phyloP scores from a whole-genome alignment of 2,329 filamentous ascomycete genomes.

The Niveomyces coronatus region DNA sequence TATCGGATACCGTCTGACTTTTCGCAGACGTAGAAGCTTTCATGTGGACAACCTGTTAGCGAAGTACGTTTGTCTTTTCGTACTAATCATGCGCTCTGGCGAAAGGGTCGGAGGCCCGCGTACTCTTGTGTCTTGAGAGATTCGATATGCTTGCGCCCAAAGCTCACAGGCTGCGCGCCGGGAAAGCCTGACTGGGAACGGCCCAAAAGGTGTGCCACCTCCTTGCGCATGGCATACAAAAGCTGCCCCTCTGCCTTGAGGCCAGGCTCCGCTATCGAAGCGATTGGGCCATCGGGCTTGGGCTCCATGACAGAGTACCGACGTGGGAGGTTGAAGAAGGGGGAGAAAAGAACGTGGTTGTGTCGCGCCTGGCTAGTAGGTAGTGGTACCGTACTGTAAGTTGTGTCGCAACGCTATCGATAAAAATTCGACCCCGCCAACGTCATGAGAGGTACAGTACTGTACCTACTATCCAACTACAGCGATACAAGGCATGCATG shows the following conservation, averaged over 20 bases:
- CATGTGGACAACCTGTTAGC: conserved; percentile 8
- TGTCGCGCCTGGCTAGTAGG: too few species aligned
- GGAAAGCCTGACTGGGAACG: conserved; percentile 64
- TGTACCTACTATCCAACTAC: too few species aligned
- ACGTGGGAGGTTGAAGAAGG: conserved; percentile 7
- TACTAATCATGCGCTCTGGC: neutral
- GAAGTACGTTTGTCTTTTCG: neutral
- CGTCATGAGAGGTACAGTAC: too few species aligned
- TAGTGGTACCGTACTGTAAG: neutral
- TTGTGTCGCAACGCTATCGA: too few species aligned
- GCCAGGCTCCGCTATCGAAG: conserved; percentile 50
- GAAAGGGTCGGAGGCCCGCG: conserved; percentile 16
- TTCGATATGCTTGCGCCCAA: conserved; percentile 68
- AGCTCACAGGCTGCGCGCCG: conserved; percentile 90
- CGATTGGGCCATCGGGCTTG: conserved; percentile 26
- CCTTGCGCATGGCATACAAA: conserved; percentile 51
- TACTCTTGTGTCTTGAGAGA: conserved; percentile 73
- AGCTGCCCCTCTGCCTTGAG: conserved; percentile 54
- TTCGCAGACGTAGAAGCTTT: conserved; percentile 89
- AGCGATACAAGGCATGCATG: too few species aligned
- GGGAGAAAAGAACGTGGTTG: neutral
- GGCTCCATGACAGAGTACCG: conserved; percentile 3
- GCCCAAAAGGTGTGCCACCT: conserved; percentile 67
- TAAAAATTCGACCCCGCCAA: too few species aligned
- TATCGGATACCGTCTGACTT: conserved; percentile 96